Percentiles rank a stretch among this genome's conserved stretches.
Conservation (phyloP, 805 yeast species). For the Ogataea pini region DNA sequence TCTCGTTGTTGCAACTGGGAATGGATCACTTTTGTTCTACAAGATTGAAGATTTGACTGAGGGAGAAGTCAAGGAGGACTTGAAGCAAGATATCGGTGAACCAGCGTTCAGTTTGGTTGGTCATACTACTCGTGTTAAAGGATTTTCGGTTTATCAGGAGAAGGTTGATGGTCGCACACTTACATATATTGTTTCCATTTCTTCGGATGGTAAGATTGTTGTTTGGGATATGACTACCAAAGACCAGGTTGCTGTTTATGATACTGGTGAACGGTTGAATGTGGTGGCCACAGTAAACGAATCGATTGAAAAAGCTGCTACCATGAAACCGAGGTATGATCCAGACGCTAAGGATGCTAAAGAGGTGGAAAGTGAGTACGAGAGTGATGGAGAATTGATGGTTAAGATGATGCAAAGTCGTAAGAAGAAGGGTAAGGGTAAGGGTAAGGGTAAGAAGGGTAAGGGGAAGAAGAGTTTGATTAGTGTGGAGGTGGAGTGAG, state of each 20-base stretch:
- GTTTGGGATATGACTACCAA: conserved; percentile 74
- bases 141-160: conserved; percentile 53
- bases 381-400: conserved; percentile 70
- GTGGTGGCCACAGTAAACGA: conserved; percentile 81
- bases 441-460: conserved; percentile 39
- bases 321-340: conserved; percentile 57
- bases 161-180: conserved; percentile 35
- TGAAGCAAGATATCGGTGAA: conserved; percentile 30
- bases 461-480: conserved; percentile 44
- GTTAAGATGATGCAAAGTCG: conserved; percentile 58
- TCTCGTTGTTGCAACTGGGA: conserved; percentile 64
- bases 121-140: conserved; percentile 85
- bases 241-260: conserved; percentile 89
- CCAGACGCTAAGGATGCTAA: conserved; percentile 34
- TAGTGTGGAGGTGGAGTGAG: conserved; percentile 52
- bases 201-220: conserved; percentile 92
- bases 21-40: conserved; percentile 69
- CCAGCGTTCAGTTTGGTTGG: conserved; percentile 70
- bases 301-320: conserved; percentile 66
- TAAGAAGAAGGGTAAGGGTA: conserved; percentile 39
- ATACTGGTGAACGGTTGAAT: conserved; percentile 86
- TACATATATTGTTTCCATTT: conserved; percentile 68
- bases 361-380: conserved; percentile 64
- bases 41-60: conserved; percentile 38
- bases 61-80: conserved; percentile 16